Base-by-base conservation (phyloP, 2,329 filamentous ascomycete genomes). In the Cordyceps cateniannulata region DNA sequence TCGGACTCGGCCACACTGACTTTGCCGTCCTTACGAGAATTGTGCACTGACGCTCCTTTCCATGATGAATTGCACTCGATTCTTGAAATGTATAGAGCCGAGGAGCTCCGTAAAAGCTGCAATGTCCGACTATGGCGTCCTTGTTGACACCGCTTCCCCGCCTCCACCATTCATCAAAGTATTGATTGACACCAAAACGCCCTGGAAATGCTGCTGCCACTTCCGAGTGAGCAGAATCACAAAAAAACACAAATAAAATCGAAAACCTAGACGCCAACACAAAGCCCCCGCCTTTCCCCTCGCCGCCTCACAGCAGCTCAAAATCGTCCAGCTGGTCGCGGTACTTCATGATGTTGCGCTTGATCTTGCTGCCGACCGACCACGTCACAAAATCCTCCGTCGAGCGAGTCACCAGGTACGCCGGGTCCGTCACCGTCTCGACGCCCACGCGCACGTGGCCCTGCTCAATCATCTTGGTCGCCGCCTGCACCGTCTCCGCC, bases 371-470 rank as follows among this genome's bases (percentile, higher is more conserved):
- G 63, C 91, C 91, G 69, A 96, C 90, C 10, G 93, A 88, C 93
- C 93, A 98, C 0, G 93, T 97, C 20, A 98, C 89, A 72, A 96
- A 96, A 76, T 98, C 93, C 76, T 98, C 93, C 83, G 96, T 91
- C 63, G 86, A 90, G 65, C 93, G 82, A 42, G 91, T 95, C 8
- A 98, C 91, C 58, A 97, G 75, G 69, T 92, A 97, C 0, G 92
- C 93, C 29, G 92, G 87, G 72, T 98, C 93, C 2, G 90, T 96
- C 27, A 97, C 84, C 1, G 93, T 89, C 70, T 97, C 91, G 0
- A 91, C 93, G 14, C 93, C 93, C 1, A 96, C 91, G 52, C 93
- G 82, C 3, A 98, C 92, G 72, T 97, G 93, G 7, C 93, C 93
- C 71, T 96, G 91, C 79, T 98, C 93, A 62, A 98, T 89, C 75